Percentiles rank a stretch among this genome's conserved stretches.
Evolutionary conservation across 176 grass and related monocot species (phyloP).

Genomic region (Neostapfia colusana): DNA sequence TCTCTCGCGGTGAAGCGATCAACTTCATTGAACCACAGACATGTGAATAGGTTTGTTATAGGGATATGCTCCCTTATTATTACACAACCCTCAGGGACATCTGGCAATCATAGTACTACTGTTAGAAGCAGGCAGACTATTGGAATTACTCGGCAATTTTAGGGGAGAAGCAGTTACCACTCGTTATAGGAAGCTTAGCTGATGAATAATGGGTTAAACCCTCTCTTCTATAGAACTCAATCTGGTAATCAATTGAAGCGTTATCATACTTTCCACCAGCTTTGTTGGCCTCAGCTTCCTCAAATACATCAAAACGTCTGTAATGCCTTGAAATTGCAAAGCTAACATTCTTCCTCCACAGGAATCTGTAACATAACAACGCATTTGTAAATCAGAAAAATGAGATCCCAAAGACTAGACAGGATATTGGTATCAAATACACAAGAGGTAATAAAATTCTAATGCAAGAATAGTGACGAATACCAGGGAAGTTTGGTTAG

Average conservation of each 20-base stretch:
- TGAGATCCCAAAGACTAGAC: slow-evolving; percentile 14
- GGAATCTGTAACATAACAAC: slow-evolving; percentile 65
- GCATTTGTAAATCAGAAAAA: slow-evolving; percentile 24
- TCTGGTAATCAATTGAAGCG: slow-evolving; percentile 86
- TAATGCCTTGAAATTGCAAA: slow-evolving; percentile 97
- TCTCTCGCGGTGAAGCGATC: slow-evolving; percentile 89
- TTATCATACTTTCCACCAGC: slow-evolving; percentile 97
- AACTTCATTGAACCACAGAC: slow-evolving; percentile 96
- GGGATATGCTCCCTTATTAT: slow-evolving; percentile 88
- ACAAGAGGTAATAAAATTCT: neutral
- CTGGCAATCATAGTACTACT: slow-evolving; percentile 41
- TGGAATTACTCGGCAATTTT: neutral
- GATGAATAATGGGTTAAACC: slow-evolving; percentile 90
- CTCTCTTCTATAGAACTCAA: slow-evolving; percentile 95
- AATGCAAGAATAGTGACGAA: neutral
- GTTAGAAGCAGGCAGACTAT: slow-evolving; percentile 1
- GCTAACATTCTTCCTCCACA: slow-evolving; percentile 88
- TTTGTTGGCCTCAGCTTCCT: slow-evolving; percentile 98
- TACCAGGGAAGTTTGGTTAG: no score
- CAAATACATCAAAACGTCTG: slow-evolving; percentile 96
- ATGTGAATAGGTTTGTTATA: slow-evolving; percentile 92
- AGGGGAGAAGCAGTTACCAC: slow-evolving; percentile 54
- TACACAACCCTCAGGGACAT: slow-evolving; percentile 98
- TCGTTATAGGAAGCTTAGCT: slow-evolving; percentile 93
- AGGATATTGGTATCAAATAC: slow-evolving; percentile 13